A percentile compares a stretch with the other conserved stretches of the same genome.
These are phyloP conservation scores for Talaromyces sp. DNA, from an alignment of 2,329 filamentous ascomycete species.

Conservation along the genomic window DNA sequence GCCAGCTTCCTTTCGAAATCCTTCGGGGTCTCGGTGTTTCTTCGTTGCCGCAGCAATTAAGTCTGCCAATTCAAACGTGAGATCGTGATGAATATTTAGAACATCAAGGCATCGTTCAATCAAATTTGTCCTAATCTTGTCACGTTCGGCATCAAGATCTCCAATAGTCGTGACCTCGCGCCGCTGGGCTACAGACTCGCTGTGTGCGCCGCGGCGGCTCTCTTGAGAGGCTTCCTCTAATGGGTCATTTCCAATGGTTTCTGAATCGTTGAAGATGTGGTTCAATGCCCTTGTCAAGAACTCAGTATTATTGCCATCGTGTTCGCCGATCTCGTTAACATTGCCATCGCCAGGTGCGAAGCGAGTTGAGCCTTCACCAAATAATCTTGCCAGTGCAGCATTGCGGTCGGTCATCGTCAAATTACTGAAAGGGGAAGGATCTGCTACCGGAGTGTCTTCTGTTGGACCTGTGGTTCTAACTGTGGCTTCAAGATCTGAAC, in stretches of 20 bases:
- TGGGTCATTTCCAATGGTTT: conserved; percentile 19
- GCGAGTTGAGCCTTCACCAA: conserved; percentile 20
- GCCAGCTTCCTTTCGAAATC: conserved; percentile 66
- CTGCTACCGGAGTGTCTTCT: conserved; percentile 23
- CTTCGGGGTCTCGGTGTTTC: conserved; percentile 55
- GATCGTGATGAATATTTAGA: conserved; percentile 77
- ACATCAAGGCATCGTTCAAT: conserved; percentile 90
- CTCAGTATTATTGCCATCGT: conserved; percentile 28
- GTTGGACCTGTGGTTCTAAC: conserved; percentile 2
- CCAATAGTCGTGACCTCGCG: conserved; percentile 57
- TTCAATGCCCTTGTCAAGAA: conserved; percentile 39
- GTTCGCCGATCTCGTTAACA: conserved; percentile 20
- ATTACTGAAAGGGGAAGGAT: conserved; percentile 18
- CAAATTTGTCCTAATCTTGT: conserved; percentile 66
- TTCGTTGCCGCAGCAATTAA: conserved; percentile 69
- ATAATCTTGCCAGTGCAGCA: conserved; percentile 29
- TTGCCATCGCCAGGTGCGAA: conserved; percentile 14
- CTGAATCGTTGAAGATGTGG: conserved; percentile 32
- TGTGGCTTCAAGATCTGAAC: conserved; percentile 46
- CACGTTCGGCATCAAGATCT: conserved; percentile 70
- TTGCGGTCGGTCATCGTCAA: conserved; percentile 21
- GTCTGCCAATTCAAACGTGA: conserved; percentile 87
- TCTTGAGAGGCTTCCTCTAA: conserved; percentile 19
- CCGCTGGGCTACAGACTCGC: conserved; percentile 19
- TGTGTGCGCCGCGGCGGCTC: conserved; percentile 14